Conservation (phyloP, 352 stramenopile genomes). For the Globisporangium lucens region DNA sequence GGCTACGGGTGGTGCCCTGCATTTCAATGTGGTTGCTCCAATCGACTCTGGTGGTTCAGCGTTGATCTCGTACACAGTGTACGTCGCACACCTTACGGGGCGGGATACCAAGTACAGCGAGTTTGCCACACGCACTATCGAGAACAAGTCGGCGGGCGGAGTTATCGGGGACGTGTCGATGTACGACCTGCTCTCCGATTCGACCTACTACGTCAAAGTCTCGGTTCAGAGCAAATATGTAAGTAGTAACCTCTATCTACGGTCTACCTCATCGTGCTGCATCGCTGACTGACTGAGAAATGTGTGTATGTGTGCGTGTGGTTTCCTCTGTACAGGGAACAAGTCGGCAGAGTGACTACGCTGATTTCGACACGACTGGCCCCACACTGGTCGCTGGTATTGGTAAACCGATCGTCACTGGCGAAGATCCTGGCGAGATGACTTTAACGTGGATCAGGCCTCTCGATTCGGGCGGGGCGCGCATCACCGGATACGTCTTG, state of each 20-base stretch:
- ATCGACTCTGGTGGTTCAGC: slow-evolving; percentile 34
- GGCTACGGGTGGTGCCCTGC: slow-evolving; percentile 43
- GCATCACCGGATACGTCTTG: slow-evolving; percentile 44
- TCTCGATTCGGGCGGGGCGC: slow-evolving; percentile 38
- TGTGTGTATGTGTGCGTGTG: neutral
- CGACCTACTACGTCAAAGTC: slow-evolving; percentile 33
- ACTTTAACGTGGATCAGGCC: slow-evolving; percentile 38
- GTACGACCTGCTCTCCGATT: slow-evolving; percentile 29
- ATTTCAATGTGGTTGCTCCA: slow-evolving; percentile 33
- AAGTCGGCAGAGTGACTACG: slow-evolving; percentile 24
- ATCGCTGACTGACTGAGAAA: neutral
- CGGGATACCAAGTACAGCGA: slow-evolving; percentile 15
- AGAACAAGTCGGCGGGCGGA: slow-evolving; percentile 11
- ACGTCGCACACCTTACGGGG: slow-evolving; percentile 27
- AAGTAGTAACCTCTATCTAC: slow-evolving; percentile 12
- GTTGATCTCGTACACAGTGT: slow-evolving; percentile 26
- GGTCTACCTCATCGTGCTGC: neutral
- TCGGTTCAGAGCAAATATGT: slow-evolving; percentile 12
- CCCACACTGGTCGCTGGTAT: slow-evolving; percentile 30
- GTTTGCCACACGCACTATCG: slow-evolving; percentile 13
- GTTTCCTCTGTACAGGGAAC: slow-evolving; percentile 25
- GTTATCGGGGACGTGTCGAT: slow-evolving; percentile 27
- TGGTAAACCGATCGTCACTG: slow-evolving; percentile 19
- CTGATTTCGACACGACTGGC: slow-evolving; percentile 27
- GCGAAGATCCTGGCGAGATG: slow-evolving; percentile 48